Evolutionary conservation across 805 yeast species (phyloP).

Genomic region (Ogataea trehaloabstinens): DNA sequence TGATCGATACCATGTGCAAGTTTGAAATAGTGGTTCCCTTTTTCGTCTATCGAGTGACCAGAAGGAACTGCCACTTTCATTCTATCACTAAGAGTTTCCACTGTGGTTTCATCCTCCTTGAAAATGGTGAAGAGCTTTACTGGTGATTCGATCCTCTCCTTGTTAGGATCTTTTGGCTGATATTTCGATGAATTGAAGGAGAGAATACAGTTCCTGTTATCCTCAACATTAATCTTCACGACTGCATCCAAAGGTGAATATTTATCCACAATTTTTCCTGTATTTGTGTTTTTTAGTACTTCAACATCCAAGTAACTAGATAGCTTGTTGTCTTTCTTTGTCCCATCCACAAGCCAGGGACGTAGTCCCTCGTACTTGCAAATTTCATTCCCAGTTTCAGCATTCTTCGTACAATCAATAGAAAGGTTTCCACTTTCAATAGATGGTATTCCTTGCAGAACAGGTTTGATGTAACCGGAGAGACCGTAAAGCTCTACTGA

Average conservation of each 20-base stretch:
- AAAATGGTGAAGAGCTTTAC: constrained; percentile 61
- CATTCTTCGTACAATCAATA: constrained; percentile 35
- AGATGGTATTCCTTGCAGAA: constrained; percentile 65
- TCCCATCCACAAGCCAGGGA: constrained; percentile 46
- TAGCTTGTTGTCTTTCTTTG: constrained; percentile 31
- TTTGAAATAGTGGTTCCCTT: constrained; percentile 43
- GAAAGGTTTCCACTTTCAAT: constrained; percentile 35
- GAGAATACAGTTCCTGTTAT: constrained; percentile 64
- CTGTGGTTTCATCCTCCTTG: constrained; percentile 29
- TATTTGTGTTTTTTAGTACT: constrained; percentile 48
- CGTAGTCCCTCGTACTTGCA: constrained; percentile 53
- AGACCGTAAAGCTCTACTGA: constrained; percentile 51
- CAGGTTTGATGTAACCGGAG: constrained; percentile 42
- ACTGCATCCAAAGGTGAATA: constrained; percentile 69
- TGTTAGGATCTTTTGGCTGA: constrained; percentile 27
- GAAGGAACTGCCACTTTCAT: constrained; percentile 32
- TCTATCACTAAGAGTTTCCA: constrained; percentile 3
- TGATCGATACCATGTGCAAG: constrained; percentile 61
- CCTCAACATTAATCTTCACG: constrained; percentile 52
- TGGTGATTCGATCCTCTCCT: constrained; percentile 46
- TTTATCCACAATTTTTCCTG: constrained; percentile 25
- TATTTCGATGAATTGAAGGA: constrained; percentile 53
- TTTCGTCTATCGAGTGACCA: constrained; percentile 41
- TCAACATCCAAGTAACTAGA: constrained; percentile 49
- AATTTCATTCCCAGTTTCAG: constrained; percentile 45